phyloP scores from a whole-genome alignment of 1,139 yeast genomes.

The Protomyces inundatus region DNA sequence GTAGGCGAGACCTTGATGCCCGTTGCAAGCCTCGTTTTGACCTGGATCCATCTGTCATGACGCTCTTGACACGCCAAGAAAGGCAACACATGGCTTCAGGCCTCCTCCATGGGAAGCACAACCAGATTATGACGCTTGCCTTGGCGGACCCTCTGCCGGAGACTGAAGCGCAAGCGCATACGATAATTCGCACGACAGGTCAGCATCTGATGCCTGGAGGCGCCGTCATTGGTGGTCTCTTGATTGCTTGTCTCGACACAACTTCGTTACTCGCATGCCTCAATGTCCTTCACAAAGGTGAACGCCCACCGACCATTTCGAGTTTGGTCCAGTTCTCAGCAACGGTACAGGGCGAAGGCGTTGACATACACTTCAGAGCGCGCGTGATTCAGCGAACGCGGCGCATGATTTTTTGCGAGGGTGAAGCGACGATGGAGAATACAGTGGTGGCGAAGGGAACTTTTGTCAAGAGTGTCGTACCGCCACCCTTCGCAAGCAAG shows the following conservation, averaged over 20 bases:
- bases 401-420: background rate
- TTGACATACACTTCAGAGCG: background rate
- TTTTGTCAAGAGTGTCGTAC: background rate
- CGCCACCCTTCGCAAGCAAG: no score
- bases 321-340: background rate
- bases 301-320: background rate
- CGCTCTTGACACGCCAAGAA: background rate
- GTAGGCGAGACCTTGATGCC: no score
- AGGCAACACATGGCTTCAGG: background rate
- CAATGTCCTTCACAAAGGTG: background rate
- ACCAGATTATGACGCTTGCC: background rate
- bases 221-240: background rate
- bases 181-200: background rate
- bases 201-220: background rate
- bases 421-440: background rate
- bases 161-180: background rate
- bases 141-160: background rate
- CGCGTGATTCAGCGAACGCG: background rate
- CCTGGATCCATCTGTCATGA: background rate
- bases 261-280: background rate
- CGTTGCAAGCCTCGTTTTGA: no score
- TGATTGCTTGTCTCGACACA: background rate
- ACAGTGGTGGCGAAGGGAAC: background rate
- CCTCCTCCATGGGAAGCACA: background rate
- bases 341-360: background rate